A percentile compares a stretch with the other conserved stretches of the same genome.
Evolutionary conservation across 306 rosid species (phyloP).

Genomic region (Gastrolobium bilobum): DNA sequence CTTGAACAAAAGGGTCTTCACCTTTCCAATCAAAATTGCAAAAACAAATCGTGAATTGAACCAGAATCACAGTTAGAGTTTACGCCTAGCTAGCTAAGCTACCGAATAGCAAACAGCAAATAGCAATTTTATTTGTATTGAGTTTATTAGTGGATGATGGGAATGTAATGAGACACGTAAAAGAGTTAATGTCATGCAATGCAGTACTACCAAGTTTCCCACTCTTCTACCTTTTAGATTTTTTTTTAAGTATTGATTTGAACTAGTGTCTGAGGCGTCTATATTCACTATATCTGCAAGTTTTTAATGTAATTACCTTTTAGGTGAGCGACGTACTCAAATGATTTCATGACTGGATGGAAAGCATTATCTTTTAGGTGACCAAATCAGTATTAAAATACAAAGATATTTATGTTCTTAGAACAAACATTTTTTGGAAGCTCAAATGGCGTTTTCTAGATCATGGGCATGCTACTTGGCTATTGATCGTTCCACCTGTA

Average conservation of each 20-base stretch:
- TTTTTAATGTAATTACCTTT: constrained; percentile 22
- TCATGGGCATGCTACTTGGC: constrained; percentile 50
- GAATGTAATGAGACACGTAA: constrained; percentile 1
- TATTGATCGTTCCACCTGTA: constrained; percentile 54
- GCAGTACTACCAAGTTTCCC: constrained; percentile 29
- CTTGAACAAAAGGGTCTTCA: constrained; percentile 39
- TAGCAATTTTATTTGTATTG: constrained; percentile 15
- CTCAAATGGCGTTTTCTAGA: constrained; percentile 46
- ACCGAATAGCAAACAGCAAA: constrained; percentile 13
- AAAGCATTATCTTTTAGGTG: not conserved
- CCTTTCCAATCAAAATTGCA: constrained; percentile 43
- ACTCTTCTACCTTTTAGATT: constrained; percentile 23
- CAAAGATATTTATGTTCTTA: constrained; percentile 37
- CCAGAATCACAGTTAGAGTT: constrained; percentile 16
- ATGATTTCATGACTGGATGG: not conserved
- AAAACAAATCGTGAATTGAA: constrained; percentile 27
- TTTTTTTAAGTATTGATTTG: not conserved
- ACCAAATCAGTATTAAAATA: constrained; percentile 21
- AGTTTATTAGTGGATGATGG: constrained; percentile 28
- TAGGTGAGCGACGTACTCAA: constrained; percentile 9
- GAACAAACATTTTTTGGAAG: constrained; percentile 41
- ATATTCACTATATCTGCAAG: constrained; percentile 12
- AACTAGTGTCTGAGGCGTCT: not conserved
- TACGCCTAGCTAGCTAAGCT: not conserved
- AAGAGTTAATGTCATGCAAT: constrained; percentile 4